phyloP scores from a whole-genome alignment of 257 asterid genomes.

The Capsicum chinense region DNA sequence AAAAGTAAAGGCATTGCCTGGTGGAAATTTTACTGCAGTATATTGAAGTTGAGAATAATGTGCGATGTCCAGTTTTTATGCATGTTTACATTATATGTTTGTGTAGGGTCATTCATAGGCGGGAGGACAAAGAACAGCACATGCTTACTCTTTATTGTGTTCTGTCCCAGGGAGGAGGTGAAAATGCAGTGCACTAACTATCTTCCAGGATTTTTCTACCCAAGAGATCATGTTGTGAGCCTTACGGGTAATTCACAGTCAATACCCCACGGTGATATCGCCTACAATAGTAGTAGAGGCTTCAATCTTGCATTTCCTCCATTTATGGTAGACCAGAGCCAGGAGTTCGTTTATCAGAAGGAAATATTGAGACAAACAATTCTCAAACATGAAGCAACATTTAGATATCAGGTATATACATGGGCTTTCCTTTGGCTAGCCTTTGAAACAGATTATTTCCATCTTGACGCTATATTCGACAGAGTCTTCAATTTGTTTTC shows the following conservation, averaged over 20 bases:
- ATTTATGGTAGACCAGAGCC: conserved; percentile 36
- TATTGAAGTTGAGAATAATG: not conserved
- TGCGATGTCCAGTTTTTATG: not conserved
- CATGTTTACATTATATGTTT: not conserved
- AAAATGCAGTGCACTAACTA: conserved; percentile 61
- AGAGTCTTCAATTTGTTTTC: not conserved
- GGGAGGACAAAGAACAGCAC: not conserved
- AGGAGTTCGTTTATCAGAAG: conserved; percentile 44
- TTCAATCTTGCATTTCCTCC: conserved; percentile 39
- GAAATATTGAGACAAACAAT: conserved; percentile 58
- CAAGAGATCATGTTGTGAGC: conserved; percentile 45
- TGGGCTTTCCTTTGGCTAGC: conserved; percentile 5
- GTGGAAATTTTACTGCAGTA: not conserved
- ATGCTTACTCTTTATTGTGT: not conserved
- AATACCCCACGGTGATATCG: conserved; percentile 36
- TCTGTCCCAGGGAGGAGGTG: conserved; percentile 40
- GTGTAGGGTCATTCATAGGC: not conserved
- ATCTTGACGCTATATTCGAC: not conserved
- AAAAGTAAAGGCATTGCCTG: not conserved
- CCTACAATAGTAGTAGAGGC: conserved; percentile 46
- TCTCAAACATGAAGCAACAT: conserved; percentile 72
- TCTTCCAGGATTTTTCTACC: conserved; percentile 45
- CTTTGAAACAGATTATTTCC: not conserved
- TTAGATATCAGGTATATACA: conserved; percentile 67
- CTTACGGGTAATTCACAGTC: conserved; percentile 50